phyloP scores from a whole-genome alignment of 768 basidiomycete genomes.

The Candolleomyces eurysporus region DNA sequence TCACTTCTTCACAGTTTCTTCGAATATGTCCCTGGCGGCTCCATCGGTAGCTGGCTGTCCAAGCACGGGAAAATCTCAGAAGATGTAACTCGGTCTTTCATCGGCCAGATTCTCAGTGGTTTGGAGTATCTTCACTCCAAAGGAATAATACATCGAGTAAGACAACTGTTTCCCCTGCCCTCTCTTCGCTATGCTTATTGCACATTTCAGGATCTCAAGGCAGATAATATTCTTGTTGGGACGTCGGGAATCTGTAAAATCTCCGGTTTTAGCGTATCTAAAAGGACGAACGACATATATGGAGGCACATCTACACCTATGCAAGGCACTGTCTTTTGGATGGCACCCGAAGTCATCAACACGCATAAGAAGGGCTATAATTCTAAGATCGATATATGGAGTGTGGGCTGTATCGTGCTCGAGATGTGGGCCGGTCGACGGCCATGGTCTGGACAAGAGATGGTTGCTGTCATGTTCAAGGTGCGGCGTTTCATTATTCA shows the following conservation, averaged over 20 bases:
- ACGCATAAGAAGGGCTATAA: constrained; percentile 90
- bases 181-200: constrained; percentile 61
- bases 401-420: constrained; percentile 94
- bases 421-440: constrained; percentile 99
- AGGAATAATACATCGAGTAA: constrained; percentile 89
- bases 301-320: constrained; percentile 87
- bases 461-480: constrained; percentile 92
- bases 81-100: constrained; percentile 89
- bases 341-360: constrained; percentile 95
- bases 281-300: constrained; percentile 84
- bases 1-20: constrained; percentile 68
- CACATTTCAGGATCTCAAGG: constrained; percentile 79
- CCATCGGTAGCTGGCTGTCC: constrained; percentile 84
- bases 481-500: constrained; percentile 40
- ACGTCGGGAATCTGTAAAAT: constrained; percentile 93
- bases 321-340: constrained; percentile 99
- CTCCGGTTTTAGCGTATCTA: constrained; percentile 98
- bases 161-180: constrained; percentile 14
- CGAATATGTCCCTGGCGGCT: constrained; percentile 98
- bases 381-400: constrained; percentile 98
- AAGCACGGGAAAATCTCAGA: constrained; percentile 94
- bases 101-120: constrained; percentile 83
- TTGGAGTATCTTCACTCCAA: constrained; percentile 87
- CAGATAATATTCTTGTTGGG: constrained; percentile 98
- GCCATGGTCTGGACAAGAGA: constrained; percentile 91